Evolutionary conservation across 805 yeast genomes (phyloP).

Genomic region (Candida golubevii): DNA sequence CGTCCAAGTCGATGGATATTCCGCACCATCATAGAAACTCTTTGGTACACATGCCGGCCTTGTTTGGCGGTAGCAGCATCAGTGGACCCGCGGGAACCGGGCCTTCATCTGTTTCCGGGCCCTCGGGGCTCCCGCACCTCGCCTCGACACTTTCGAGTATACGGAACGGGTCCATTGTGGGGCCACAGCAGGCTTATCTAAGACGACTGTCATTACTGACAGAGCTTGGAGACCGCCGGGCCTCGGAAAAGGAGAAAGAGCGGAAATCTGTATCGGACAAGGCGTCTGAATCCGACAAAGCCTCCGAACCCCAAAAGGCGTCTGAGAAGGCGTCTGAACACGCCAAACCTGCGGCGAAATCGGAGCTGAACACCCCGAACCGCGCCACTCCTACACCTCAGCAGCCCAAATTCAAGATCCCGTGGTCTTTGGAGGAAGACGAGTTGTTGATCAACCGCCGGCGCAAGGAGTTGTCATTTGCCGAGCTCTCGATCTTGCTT

Average conservation of each 20-base stretch:
- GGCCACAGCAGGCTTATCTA: constrained; percentile 16
- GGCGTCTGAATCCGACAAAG: constrained; percentile 1
- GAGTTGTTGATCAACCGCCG: constrained; percentile 53
- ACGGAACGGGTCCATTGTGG: constrained; percentile 38
- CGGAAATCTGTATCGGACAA: constrained; percentile 2
- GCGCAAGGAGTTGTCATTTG: constrained; percentile 57
- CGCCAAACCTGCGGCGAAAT: constrained; percentile 2
- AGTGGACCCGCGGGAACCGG: constrained; percentile 36
- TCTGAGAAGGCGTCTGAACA: no score
- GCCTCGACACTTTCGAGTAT: constrained; percentile 35
- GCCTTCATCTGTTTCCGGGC: constrained; percentile 35
- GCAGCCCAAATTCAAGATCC: constrained; percentile 27
- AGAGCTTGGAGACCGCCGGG: constrained; percentile 11
- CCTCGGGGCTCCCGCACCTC: constrained; percentile 31
- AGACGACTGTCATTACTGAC: constrained; percentile 18
- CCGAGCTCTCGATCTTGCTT: constrained; percentile 67
- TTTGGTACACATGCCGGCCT: constrained; percentile 40
- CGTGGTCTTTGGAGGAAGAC: constrained; percentile 69
- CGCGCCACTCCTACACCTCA: constrained; percentile 5
- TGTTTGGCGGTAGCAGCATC: constrained; percentile 39
- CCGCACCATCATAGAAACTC: constrained; percentile 44
- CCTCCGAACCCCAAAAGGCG: no score
- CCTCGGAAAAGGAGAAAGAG: constrained; percentile 8
- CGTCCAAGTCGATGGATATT: constrained; percentile 43
- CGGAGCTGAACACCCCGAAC: constrained; percentile 8